phyloP scores from a whole-genome alignment of 148 eudicot species.

The Gaultheria prostrata region DNA sequence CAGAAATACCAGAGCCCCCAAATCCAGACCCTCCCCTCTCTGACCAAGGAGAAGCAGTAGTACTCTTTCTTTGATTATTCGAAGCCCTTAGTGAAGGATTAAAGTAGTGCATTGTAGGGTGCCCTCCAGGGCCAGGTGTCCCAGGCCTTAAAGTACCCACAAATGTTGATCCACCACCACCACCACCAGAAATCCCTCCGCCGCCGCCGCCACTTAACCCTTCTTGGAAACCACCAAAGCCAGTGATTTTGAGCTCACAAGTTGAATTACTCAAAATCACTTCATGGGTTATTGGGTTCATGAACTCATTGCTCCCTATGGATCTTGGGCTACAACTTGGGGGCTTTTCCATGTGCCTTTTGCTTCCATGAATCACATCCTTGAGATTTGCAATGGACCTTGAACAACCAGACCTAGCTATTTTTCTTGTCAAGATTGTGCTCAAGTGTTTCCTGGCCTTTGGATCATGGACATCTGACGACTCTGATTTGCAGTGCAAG shows the following conservation, averaged over 20 bases:
- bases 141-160: constrained; percentile 89
- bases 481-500: constrained; percentile 80
- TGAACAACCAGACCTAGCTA: constrained; percentile 87
- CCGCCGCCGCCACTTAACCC: constrained; percentile 20
- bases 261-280: constrained; percentile 74
- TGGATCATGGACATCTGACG: constrained; percentile 86
- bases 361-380: constrained; percentile 95
- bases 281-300: constrained; percentile 93
- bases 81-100: constrained; percentile 34
- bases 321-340: constrained; percentile 91
- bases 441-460: constrained; percentile 46
- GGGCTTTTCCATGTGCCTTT: constrained; percentile 74
- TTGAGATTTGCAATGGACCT: constrained; percentile 91
- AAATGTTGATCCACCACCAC: constrained; percentile 41
- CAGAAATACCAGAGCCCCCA: constrained; percentile 21
- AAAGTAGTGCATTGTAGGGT: constrained; percentile 70
- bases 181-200: constrained; percentile 15
- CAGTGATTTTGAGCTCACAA: constrained; percentile 85
- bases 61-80: constrained; percentile 37
- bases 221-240: constrained; percentile 49
- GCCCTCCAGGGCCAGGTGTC: constrained; percentile 92
- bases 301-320: constrained; percentile 87
- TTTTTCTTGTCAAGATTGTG: constrained; percentile 56
- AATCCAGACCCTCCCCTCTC: constrained; percentile 31
- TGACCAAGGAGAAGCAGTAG: constrained; percentile 21